phyloP scores from a whole-genome alignment of 345 rosid genomes.

The Noccaea caerulescens region DNA sequence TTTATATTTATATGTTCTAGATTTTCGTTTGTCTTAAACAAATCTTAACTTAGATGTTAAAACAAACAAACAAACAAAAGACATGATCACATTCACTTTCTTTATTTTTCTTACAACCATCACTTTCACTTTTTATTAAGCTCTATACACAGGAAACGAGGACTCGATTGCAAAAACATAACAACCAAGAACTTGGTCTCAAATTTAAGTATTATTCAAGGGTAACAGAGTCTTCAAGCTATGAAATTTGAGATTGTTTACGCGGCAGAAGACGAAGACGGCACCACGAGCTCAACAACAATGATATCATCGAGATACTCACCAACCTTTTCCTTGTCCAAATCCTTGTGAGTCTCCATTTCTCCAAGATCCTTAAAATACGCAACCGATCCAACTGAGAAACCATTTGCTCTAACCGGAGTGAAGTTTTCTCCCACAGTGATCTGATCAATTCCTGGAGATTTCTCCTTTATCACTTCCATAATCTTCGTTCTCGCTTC shows the following conservation, averaged over 20 bases:
- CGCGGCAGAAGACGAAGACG: slow-evolving; percentile 40
- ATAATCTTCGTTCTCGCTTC: slow-evolving; percentile 59
- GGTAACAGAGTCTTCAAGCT: neutral
- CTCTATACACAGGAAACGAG: too few species aligned
- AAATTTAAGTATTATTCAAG: too few species aligned
- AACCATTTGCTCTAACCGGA: slow-evolving; percentile 75
- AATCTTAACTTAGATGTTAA: too few species aligned
- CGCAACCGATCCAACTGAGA: slow-evolving; percentile 66
- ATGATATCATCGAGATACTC: slow-evolving; percentile 63
- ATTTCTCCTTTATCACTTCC: slow-evolving; percentile 52
- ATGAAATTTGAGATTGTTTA: neutral
- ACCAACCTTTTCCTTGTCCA: slow-evolving; percentile 58
- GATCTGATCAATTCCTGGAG: slow-evolving; percentile 48
- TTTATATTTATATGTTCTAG: too few species aligned
- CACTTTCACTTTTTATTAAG: too few species aligned
- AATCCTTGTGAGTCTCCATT: slow-evolving; percentile 44
- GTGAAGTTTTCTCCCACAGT: slow-evolving; percentile 79
- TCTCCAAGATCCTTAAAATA: slow-evolving; percentile 54
- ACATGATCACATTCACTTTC: too few species aligned
- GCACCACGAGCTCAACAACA: slow-evolving; percentile 61
- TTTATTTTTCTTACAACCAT: too few species aligned
- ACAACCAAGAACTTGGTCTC: too few species aligned
- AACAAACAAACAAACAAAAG: too few species aligned
- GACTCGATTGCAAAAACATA: too few species aligned
- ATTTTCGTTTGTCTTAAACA: too few species aligned